phyloP scores from a whole-genome alignment of 495 filamentous ascomycete genomes.

The Aspergillus incahuasiensis region DNA sequence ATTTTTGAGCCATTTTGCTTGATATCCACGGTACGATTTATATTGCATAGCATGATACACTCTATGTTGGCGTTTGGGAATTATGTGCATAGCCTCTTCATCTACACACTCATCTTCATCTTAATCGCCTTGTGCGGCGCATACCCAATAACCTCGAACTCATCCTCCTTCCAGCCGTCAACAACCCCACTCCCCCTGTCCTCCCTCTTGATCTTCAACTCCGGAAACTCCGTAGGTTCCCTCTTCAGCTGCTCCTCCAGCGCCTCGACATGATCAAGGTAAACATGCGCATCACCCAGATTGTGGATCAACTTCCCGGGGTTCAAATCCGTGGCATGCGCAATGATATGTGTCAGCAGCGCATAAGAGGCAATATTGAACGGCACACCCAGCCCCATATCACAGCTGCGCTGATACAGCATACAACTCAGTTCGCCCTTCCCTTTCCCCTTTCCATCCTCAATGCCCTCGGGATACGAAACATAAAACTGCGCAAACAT shows the following conservation, averaged over 20 bases:
- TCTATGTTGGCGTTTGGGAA: conserved; percentile 3
- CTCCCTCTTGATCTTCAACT: conserved; percentile 61
- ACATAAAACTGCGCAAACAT: conserved; percentile 99
- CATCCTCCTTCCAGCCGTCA: conserved; percentile 83
- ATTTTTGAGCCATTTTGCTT: background rate
- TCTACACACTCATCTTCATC: conserved; percentile 96
- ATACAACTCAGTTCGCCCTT: conserved; percentile 74
- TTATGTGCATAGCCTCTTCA: background rate
- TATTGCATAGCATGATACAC: conserved; percentile 12
- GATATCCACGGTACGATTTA: background rate
- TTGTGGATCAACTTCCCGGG: conserved; percentile 83
- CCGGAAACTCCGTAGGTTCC: conserved; percentile 78
- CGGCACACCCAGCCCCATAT: conserved; percentile 95
- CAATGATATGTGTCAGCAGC: conserved; percentile 88
- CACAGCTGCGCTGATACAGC: conserved; percentile 90
- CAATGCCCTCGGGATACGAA: conserved; percentile 52
- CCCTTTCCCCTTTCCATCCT: conserved; percentile 3
- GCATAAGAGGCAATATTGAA: conserved; percentile 98
- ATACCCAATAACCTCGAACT: conserved; percentile 86
- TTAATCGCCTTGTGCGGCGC: conserved; percentile 82
- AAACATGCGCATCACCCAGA: conserved; percentile 96
- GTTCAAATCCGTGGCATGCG: conserved; percentile 74
- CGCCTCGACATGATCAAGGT: conserved; percentile 88
- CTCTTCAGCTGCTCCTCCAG: conserved; percentile 72
- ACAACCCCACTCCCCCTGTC: conserved; percentile 53